Percentiles rank a stretch among this genome's conserved stretches.
phyloP scores from a whole-genome alignment of 176 grass and related monocot genomes.

The Guadua angustifolia region DNA sequence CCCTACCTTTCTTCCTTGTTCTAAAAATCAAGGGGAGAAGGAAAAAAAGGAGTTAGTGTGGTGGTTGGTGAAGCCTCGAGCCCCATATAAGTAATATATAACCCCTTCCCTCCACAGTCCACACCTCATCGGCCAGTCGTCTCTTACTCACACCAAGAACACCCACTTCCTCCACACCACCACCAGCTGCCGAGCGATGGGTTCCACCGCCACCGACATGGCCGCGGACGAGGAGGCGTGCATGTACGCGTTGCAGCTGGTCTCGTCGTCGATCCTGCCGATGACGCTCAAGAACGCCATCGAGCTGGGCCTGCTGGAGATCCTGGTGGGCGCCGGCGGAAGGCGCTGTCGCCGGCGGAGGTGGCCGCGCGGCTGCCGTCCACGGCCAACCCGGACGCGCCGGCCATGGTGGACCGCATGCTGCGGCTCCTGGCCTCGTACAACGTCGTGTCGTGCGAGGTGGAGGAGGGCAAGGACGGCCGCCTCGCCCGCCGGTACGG shows the following conservation, averaged over 20 bases:
- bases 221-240: constrained; percentile 84
- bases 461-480: constrained; percentile 58
- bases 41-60: too few species aligned
- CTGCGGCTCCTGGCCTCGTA: constrained; percentile 80
- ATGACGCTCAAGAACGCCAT: constrained; percentile 97
- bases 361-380: constrained; percentile 64
- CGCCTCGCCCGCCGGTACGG: constrained; percentile 48
- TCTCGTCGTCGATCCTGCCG: constrained; percentile 78
- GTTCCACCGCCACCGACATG: constrained; percentile 46
- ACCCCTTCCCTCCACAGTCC: not conserved
- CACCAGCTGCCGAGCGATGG: constrained; percentile 41
- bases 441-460: constrained; percentile 58
- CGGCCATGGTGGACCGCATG: constrained; percentile 89
- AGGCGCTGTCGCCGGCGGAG: constrained; percentile 55
- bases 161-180: not conserved
- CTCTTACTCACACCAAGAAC: constrained; percentile 4
- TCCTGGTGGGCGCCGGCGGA: constrained; percentile 41
- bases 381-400: constrained; percentile 45
- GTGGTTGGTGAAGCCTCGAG: constrained; percentile 48
- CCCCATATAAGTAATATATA: too few species aligned
- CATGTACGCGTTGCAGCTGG: constrained; percentile 83
- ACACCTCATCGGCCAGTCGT: not conserved
- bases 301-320: constrained; percentile 83
- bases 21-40: too few species aligned
- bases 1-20: too few species aligned